Evolutionary conservation across 148 eudicot genomes (phyloP), one percentile per base, ranked within the genome.

Genomic region (Rhododendron mucronatum): DNA sequence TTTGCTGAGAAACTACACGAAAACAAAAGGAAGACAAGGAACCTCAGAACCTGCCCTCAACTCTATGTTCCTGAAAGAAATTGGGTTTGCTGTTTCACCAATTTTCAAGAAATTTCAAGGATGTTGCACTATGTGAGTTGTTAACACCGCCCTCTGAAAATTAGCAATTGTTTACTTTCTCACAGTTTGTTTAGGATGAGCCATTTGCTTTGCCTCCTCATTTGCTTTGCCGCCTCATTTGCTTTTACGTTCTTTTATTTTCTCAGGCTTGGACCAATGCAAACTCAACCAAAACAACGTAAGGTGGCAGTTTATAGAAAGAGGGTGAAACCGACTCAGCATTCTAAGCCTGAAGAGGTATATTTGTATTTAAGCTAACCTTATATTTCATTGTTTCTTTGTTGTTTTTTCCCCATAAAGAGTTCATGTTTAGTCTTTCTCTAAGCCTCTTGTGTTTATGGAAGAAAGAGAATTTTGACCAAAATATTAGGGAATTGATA

Each of bases 191-290:
- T 63, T 18, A 37, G 67, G 75, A 39, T n/a, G 21, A 12, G 16
- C 11, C 28, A 6, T 75, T 3, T 84, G 69, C 74, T 45, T 77
- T 88, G 26, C 14, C 1, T n/a, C 11, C 23, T 35, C 13, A 50
- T 44, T 12, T 39, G 5, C 74, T 45, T 77, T 88, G 26, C 14
- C 1, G 35, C 11, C 23, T 35, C 13, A 50, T 44, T 12, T 39
- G 5, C 23, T 63, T 41, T 51, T 69, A 10, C 39, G 3, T 78
- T 15, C 4, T 65, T 13, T 14, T 41, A 13, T 77, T 47, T 57
- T 35, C 33, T 65, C 0, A 44, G 98, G 95, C 82, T 90, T 87
- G 96, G 98, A 84, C 94, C 94, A 11, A 92, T 95, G 96, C 71
- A 83, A 12, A 69, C 67, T 82, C 88, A 91, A 69, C 9, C 90